Conservation (phyloP, 352 stramenopile species). For the Blastocystis sp. region DNA sequence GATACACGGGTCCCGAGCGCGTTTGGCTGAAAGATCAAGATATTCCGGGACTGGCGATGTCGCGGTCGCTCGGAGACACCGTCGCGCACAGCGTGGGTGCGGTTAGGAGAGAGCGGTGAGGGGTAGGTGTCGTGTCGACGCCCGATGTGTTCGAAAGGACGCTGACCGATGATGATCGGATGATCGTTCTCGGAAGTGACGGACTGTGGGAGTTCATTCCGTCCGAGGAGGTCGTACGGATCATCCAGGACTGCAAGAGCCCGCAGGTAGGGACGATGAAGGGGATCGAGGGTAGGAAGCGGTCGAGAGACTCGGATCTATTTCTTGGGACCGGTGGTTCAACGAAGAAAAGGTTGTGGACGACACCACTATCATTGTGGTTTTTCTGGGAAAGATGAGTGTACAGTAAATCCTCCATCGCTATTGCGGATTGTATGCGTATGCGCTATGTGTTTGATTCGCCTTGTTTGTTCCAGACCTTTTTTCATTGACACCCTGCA, state of each 20-base stretch:
- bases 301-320: constrained; percentile 6
- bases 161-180: constrained; percentile 66
- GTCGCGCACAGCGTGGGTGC: constrained; percentile 79
- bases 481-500: not conserved
- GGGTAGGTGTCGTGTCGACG: constrained; percentile 76
- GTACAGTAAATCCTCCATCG: not conserved
- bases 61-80: constrained; percentile 83
- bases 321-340: constrained; percentile 77
- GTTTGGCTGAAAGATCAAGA: constrained; percentile 97
- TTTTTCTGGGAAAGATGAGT: constrained; percentile 69
- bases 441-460: not conserved
- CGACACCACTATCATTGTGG: constrained; percentile 92
- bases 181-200: constrained; percentile 89
- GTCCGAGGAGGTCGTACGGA: constrained; percentile 81
- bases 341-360: constrained; percentile 95
- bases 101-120: not conserved
- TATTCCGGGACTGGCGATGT: constrained; percentile 92
- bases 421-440: no score
- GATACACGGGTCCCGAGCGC: constrained; percentile 85
- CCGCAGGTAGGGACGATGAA: not conserved
- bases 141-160: constrained; percentile 80
- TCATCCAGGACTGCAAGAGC: constrained; percentile 86
- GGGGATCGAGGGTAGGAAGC: not conserved
- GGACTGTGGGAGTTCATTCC: constrained; percentile 96
- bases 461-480: not conserved